Evolutionary conservation across 495 filamentous ascomycete genomes (phyloP).

Genomic region (Penicillium roqueforti): DNA sequence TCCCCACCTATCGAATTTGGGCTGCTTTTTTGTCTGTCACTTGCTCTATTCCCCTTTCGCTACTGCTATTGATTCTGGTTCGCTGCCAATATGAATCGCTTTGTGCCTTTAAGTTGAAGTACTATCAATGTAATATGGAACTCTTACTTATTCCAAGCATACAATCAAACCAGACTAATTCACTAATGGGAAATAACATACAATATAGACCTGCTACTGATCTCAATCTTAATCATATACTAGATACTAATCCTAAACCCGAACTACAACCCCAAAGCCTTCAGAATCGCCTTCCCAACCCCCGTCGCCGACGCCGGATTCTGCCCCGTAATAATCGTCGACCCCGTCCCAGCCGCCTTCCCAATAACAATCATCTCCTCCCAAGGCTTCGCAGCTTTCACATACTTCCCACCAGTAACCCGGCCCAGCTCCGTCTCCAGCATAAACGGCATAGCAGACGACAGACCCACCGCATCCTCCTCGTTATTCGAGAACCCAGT

Average conservation of each 20-base stretch:
- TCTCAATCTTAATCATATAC: no score
- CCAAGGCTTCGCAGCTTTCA: slow-evolving; percentile 57
- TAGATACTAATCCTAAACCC: no score
- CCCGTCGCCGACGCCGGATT: slow-evolving; percentile 63
- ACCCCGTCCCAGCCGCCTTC: slow-evolving; percentile 30
- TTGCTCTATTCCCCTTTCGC: slow-evolving; percentile 36
- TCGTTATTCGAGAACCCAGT: slow-evolving; percentile 69
- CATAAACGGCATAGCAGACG: slow-evolving; percentile 55
- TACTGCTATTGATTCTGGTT: slow-evolving; percentile 19
- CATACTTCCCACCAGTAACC: slow-evolving; percentile 49
- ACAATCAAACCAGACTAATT: background rate
- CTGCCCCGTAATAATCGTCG: slow-evolving; percentile 68
- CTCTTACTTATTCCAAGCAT: background rate
- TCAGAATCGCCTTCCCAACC: slow-evolving; percentile 51
- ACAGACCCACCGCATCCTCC: slow-evolving; percentile 52
- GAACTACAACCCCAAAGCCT: slow-evolving; percentile 33
- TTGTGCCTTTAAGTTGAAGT: background rate
- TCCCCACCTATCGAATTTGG: slow-evolving; percentile 4
- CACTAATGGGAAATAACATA: background rate
- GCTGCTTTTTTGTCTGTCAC: slow-evolving; percentile 10
- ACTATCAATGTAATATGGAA: background rate
- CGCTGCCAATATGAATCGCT: slow-evolving; percentile 20
- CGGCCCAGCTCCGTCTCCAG: slow-evolving; percentile 56
- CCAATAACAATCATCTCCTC: slow-evolving; percentile 57
- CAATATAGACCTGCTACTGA: no score